These are phyloP conservation scores for Metarhizium rileyi DNA, from an alignment of 2,329 filamentous ascomycete species.

Conservation along the genomic window DNA sequence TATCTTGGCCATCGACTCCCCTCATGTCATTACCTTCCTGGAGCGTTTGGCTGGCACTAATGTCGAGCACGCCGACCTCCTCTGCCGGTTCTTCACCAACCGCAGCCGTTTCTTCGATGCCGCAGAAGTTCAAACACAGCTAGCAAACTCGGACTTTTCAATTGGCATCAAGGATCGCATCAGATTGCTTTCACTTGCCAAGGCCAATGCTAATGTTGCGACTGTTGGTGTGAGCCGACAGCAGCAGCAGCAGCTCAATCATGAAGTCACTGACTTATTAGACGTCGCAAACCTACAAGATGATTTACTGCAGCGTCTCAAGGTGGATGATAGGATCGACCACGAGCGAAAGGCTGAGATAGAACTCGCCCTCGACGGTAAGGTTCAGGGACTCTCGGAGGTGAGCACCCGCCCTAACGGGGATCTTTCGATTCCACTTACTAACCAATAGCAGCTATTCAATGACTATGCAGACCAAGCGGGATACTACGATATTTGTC, in stretches of 20 bases:
- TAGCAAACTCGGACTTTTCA: constrained; percentile 74
- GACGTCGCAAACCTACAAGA: constrained; percentile 94
- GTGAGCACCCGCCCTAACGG: constrained; percentile 34
- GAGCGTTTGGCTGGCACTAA: constrained; percentile 64
- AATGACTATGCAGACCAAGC: constrained; percentile 86
- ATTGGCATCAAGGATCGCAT: constrained; percentile 80
- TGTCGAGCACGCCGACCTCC: constrained; percentile 72
- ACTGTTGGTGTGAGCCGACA: constrained; percentile 69
- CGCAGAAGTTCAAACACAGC: constrained; percentile 71
- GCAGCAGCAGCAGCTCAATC: constrained; percentile 73
- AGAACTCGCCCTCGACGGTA: constrained; percentile 61
- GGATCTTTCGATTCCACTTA: constrained; percentile 20
- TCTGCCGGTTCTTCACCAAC: constrained; percentile 88
- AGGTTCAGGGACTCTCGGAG: constrained; percentile 64
- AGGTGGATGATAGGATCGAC: constrained; percentile 59
- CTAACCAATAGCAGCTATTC: constrained; percentile 57
- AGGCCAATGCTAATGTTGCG: constrained; percentile 81
- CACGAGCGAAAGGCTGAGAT: constrained; percentile 55
- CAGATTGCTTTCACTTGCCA: constrained; percentile 79
- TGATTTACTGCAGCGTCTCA: constrained; percentile 72
- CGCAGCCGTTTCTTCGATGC: constrained; percentile 77
- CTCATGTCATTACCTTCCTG: constrained; percentile 79
- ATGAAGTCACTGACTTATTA: constrained; percentile 75
- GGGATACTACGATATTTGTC: constrained; percentile 85
- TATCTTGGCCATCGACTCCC: constrained; percentile 73